These are phyloP conservation scores for Pittosporum tobira DNA, from an alignment of 129 eudicot genomes.

Conservation along the genomic window DNA sequence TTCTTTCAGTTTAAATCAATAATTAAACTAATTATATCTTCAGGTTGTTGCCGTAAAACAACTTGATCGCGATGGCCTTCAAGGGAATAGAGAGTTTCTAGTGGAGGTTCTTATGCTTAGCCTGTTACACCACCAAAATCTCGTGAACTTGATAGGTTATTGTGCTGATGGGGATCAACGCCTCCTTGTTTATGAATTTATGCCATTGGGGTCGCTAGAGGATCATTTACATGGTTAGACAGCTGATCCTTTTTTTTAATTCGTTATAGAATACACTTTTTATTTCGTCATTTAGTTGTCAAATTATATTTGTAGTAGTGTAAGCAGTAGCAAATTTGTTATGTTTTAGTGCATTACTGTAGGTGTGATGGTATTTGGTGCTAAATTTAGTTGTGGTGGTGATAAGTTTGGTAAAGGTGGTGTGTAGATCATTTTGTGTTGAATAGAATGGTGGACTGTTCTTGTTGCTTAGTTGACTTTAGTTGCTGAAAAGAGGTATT, in stretches of 20 bases:
- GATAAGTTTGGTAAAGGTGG: too few relatives aligned
- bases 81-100: constrained; percentile 85
- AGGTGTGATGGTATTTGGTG: not conserved
- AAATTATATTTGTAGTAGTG: too few relatives aligned
- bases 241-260: not conserved
- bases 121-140: constrained; percentile 78
- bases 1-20: not conserved
- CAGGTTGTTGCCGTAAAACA: constrained; percentile 94
- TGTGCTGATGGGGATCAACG: constrained; percentile 96
- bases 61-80: constrained; percentile 89
- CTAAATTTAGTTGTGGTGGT: too few relatives aligned
- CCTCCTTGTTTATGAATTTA: constrained; percentile 86
- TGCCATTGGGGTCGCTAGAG: constrained; percentile 93
- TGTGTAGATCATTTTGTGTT: too few relatives aligned
- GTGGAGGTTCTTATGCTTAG: constrained; percentile 98
- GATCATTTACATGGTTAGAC: constrained; percentile 89
- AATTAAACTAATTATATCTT: constrained; percentile 19
- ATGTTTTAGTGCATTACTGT: too few relatives aligned
- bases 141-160: constrained; percentile 89
- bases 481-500: too few relatives aligned
- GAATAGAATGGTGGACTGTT: too few relatives aligned
- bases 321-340: too few relatives aligned
- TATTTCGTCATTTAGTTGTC: not conserved
- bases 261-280: not conserved
- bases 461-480: too few relatives aligned